These are phyloP conservation scores for Copromyces sp. DNA, from an alignment of 495 filamentous ascomycete species.

Conservation along the genomic window DNA sequence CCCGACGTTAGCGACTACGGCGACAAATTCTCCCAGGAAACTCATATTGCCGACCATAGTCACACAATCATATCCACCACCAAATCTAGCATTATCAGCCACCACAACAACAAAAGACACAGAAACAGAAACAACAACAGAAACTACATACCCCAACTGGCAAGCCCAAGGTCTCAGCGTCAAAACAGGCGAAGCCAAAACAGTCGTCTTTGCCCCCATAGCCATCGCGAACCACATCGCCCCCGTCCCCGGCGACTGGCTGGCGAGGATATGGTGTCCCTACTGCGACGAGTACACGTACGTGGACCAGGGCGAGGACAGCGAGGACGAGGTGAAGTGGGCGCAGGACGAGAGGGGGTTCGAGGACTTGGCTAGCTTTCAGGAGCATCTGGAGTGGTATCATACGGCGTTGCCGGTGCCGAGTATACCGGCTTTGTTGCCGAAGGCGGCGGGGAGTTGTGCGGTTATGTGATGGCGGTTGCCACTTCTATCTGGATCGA, in stretches of 20 bases:
- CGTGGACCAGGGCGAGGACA: slow-evolving; percentile 33
- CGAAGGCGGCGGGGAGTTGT: slow-evolving; percentile 15
- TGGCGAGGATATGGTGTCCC: slow-evolving; percentile 32
- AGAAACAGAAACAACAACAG: background rate
- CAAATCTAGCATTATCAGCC: background rate
- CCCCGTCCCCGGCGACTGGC: slow-evolving; percentile 31
- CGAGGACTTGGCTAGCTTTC: slow-evolving; percentile 27
- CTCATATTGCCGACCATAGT: background rate
- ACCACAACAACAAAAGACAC: background rate
- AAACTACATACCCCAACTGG: slow-evolving; percentile 21
- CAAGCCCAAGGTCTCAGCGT: slow-evolving; percentile 14
- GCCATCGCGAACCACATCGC: slow-evolving; percentile 40
- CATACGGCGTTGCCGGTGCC: slow-evolving; percentile 29
- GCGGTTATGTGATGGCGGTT: slow-evolving; percentile 27
- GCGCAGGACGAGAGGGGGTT: slow-evolving; percentile 34
- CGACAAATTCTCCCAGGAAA: background rate
- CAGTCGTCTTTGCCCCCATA: slow-evolving; percentile 36
- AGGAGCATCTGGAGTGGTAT: slow-evolving; percentile 38
- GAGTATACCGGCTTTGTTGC: slow-evolving; percentile 7
- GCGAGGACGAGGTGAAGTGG: slow-evolving; percentile 32
- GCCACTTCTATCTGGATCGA: background rate
- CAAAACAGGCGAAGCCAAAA: slow-evolving; percentile 27
- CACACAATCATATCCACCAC: background rate
- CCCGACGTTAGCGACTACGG: background rate
- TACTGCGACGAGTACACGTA: slow-evolving; percentile 40